Evolutionary conservation across 176 grass and related monocot species (phyloP), one percentile per base, ranked within the genome.

Genomic region (Oryza glaberrima): DNA sequence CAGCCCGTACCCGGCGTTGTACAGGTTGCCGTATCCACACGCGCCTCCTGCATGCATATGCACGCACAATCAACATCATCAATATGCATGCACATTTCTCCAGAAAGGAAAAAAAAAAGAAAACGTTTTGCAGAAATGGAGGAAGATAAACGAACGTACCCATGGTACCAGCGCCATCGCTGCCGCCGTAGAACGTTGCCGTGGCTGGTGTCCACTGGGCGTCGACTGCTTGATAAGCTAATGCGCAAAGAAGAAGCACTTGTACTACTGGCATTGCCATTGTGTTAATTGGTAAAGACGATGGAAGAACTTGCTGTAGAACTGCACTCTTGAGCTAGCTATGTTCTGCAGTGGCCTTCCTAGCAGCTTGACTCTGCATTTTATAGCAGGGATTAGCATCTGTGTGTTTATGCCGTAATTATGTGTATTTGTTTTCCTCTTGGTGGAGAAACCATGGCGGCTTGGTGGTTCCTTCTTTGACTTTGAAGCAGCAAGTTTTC

Each of bases 1-100:
- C 16, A 87, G 4, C 6, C 91, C 90, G 30, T 95, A 95, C 6
- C 94, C 94, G 2, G 80, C 34, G 74, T 22, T 92, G 75, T 92
- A 90, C 71, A 95, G 36, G 80, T 95, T 85, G 13, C 84, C 88
- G 15, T 87, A 96, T 17, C 93, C 90, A 19, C 93, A 95, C 49
- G 90, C 93, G 2, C 93, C 90, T 9, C 85, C 90, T 94, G 75
- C 70, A 46, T 30, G 43, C 41, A 61, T 36, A 49, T 6, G 12
- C 20, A 5, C 23, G 15, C n/a, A 54, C 51, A 54, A 19, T 19
- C 16, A 54, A 19, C 19, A 54, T 17, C 49, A 54, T 17, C 9
- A 15, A 23, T 4, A 41, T 49, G 47, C 13, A 49, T 15, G 47
- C 47, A 44, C 10, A 11, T 44, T 44, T 44, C 6, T 60, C 56